A percentile compares a stretch with the other conserved stretches of the same genome.
These are phyloP conservation scores for Gossypium trilobum DNA, from an alignment of 441 rosid species.

Conservation along the genomic window DNA sequence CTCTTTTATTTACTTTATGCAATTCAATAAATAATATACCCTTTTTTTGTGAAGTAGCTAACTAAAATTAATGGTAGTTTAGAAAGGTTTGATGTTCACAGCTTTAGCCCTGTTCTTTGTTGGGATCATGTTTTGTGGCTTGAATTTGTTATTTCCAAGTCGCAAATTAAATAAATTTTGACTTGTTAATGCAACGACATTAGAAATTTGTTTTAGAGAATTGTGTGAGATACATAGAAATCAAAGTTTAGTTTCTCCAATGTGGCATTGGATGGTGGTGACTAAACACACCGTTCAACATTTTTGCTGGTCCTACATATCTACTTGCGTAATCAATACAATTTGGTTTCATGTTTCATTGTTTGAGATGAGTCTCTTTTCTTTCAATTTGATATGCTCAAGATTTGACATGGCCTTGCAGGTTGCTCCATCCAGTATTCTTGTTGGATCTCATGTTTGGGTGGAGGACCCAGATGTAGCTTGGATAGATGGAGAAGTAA, in stretches of 20 bases:
- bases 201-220: neutral
- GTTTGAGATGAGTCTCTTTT: neutral
- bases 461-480: conserved; percentile 66
- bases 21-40: neutral
- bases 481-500: conserved; percentile 84
- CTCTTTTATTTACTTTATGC: neutral
- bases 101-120: neutral
- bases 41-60: neutral
- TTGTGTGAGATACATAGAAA: neutral
- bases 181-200: neutral
- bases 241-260: neutral
- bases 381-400: conserved; percentile 9
- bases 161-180: neutral
- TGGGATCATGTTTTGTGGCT: neutral
- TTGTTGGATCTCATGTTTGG: conserved; percentile 75
- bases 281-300: neutral
- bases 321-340: neutral
- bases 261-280: neutral
- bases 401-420: conserved; percentile 22
- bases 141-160: neutral
- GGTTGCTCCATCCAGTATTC: conserved; percentile 42
- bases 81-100: neutral
- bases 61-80: neutral
- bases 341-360: neutral
- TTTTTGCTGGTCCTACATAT: neutral